Base-by-base conservation (phyloP, 768 basidiomycete species). In the Leccinum subgranulosum region DNA sequence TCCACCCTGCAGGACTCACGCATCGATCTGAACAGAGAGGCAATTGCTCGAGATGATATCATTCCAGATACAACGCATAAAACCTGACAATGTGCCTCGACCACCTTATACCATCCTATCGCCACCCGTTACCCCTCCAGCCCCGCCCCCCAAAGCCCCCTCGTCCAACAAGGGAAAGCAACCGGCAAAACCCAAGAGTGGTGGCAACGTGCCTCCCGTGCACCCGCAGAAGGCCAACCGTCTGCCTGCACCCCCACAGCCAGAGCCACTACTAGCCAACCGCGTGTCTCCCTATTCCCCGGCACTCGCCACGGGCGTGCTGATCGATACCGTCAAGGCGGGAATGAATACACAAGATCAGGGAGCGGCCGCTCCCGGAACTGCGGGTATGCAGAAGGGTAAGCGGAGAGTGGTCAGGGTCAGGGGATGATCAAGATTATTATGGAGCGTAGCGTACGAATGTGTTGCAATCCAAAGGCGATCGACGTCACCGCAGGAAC, bases 221-320 rank as follows among this genome's bases (percentile, higher is more conserved):
- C 51, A 62, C 56, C 61, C 57, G 4, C 71, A 64, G 49, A 68
- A 64, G 63, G 60, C 60, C 55, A 69, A 74, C 17, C 80, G 80
- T 58, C 74, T 88, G 12, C 90, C 93, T 11, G 75, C 81, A 1
- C 90, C 94, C 9, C 93, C 94, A 55, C 80, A 84, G 59, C 91
- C 91, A 17, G 78, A 83, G 47, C 92, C 90, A 1, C 77, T 85
- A 17, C 75, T 95, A 23, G 80, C 87, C 15, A 85, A 78, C 62
- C 83, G 94, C 34, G 78, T 93, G 19, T 92, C 91, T 8, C 79
- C 86, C 3, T 92, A 92, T 65, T 91, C 90, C 2, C 93, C 92
- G 8, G 83, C 87, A 9, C 75, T 92, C 9, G 82, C 87, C 34
- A 80, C 85, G 0, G 92, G 92, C 6, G 82, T 93, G 46, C 80